Evolutionary conservation across 108 stramenopile species (phyloP).

Genomic region (Pseudonitzschia multiseries): DNA sequence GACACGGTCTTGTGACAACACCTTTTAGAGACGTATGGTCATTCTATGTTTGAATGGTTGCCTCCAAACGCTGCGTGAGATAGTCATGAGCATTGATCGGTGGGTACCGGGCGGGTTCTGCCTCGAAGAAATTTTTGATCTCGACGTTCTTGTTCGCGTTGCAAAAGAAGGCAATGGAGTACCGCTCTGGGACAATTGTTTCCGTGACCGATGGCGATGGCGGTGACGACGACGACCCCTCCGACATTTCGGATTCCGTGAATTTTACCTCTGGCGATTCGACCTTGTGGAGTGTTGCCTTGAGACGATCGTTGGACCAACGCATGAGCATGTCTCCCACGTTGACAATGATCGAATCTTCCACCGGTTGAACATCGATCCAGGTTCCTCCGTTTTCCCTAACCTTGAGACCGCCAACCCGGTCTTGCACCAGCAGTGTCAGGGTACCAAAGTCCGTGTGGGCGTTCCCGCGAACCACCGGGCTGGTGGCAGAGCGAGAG

Average conservation of each 20-base stretch:
- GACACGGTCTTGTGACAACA: too few species aligned
- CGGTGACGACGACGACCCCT: neutral
- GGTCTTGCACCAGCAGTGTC: conserved; percentile 60
- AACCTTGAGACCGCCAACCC: conserved; percentile 57
- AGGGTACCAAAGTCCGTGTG: conserved; percentile 59
- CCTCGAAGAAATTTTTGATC: conserved; percentile 14
- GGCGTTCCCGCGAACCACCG: conserved; percentile 39
- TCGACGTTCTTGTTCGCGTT: conserved; percentile 43
- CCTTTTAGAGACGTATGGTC: neutral
- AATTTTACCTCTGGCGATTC: neutral
- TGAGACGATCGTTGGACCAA: conserved; percentile 37
- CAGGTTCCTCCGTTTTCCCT: conserved; percentile 44
- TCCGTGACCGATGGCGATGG: neutral
- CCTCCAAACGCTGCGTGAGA: conserved; percentile 34
- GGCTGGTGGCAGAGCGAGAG: neutral
- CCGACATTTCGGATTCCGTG: neutral
- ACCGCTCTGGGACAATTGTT: conserved; percentile 30
- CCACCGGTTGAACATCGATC: conserved; percentile 52
- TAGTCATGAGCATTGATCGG: conserved; percentile 38
- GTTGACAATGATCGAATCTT: conserved; percentile 40
- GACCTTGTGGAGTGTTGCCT: conserved; percentile 38
- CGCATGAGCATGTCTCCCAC: conserved; percentile 44
- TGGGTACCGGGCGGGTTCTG: conserved; percentile 17
- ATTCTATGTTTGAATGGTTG: conserved; percentile 25
- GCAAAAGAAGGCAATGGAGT: conserved; percentile 50